These are phyloP conservation scores for Fusarium penzigii DNA, from an alignment of 2,329 filamentous ascomycete genomes.

Conservation along the genomic window DNA sequence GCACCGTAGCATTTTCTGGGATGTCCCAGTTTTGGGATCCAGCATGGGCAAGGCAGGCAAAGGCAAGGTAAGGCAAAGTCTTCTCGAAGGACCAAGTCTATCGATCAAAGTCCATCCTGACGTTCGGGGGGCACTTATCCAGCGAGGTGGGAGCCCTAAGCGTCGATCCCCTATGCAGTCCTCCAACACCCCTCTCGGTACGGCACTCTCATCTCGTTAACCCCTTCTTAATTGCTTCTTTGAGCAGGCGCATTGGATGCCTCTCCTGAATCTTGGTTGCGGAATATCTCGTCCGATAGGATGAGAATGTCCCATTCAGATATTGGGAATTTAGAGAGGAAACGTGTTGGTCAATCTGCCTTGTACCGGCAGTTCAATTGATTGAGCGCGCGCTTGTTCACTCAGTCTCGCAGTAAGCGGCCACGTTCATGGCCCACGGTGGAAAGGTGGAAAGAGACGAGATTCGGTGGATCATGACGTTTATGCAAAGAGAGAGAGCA, in stretches of 20 bases:
- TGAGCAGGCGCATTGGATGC: constrained; percentile 15
- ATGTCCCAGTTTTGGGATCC: constrained; percentile 15
- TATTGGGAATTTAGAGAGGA: not conserved
- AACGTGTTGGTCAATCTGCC: not conserved
- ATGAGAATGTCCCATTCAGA: not conserved
- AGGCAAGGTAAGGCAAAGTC: constrained; percentile 7
- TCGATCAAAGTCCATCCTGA: constrained; percentile 9
- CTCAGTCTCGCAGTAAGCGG: constrained; percentile 14
- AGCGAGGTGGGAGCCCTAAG: constrained; percentile 25
- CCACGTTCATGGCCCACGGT: not conserved
- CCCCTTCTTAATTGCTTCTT: constrained; percentile 16
- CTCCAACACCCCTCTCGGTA: not conserved
- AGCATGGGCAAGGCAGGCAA: not conserved
- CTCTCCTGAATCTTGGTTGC: constrained; percentile 16
- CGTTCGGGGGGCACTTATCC: constrained; percentile 12
- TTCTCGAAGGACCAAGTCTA: constrained; percentile 27
- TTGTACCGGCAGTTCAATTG: constrained; percentile 4
- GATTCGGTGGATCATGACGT: constrained; percentile 1
- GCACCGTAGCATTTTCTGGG: constrained; percentile 19
- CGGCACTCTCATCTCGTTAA: constrained; percentile 5
- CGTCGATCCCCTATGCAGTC: constrained; percentile 28
- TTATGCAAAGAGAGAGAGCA: constrained; percentile 1
- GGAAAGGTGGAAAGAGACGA: constrained; percentile 1
- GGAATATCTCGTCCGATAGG: constrained; percentile 3
- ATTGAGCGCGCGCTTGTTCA: constrained; percentile 1